Conservation (phyloP, 2,329 filamentous ascomycete species). For the Nemania sp. region DNA sequence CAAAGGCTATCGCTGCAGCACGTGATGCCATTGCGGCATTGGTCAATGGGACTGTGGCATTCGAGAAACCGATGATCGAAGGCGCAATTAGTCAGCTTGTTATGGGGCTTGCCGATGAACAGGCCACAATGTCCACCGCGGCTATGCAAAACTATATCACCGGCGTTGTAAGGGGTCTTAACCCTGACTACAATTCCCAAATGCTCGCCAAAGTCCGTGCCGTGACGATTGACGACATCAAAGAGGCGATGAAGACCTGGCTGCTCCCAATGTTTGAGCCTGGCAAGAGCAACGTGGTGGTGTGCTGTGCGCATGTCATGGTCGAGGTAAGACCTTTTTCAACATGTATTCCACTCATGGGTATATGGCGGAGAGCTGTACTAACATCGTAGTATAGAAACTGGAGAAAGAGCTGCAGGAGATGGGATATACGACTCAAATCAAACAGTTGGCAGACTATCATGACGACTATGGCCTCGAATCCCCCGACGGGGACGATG, state of each 20-base stretch:
- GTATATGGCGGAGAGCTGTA: not conserved
- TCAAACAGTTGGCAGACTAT: constrained; percentile 76
- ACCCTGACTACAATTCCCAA: constrained; percentile 76
- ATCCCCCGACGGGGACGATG: constrained; percentile 61
- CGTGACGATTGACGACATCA: constrained; percentile 78
- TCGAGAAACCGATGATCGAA: constrained; percentile 84
- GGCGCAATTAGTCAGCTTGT: constrained; percentile 91
- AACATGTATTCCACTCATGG: not conserved
- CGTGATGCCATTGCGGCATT: constrained; percentile 76
- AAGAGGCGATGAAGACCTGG: constrained; percentile 71
- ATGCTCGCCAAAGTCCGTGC: constrained; percentile 77
- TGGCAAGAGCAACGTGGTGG: constrained; percentile 78
- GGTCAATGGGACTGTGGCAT: constrained; percentile 68
- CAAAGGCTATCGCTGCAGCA: constrained; percentile 80
- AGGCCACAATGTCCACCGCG: constrained; percentile 81
- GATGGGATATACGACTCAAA: constrained; percentile 78
- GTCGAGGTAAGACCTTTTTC: constrained; percentile 69
- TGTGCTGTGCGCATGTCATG: constrained; percentile 87
- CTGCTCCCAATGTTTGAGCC: constrained; percentile 81
- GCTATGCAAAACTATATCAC: constrained; percentile 83
- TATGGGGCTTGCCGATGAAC: constrained; percentile 82
- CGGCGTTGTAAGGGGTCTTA: constrained; percentile 76
- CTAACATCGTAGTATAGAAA: constrained; percentile 54
- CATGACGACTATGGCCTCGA: constrained; percentile 88
- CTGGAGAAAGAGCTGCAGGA: constrained; percentile 75